Base-by-base conservation (phyloP, 495 filamentous ascomycete species). In the Chaetomidium leptoderma region DNA sequence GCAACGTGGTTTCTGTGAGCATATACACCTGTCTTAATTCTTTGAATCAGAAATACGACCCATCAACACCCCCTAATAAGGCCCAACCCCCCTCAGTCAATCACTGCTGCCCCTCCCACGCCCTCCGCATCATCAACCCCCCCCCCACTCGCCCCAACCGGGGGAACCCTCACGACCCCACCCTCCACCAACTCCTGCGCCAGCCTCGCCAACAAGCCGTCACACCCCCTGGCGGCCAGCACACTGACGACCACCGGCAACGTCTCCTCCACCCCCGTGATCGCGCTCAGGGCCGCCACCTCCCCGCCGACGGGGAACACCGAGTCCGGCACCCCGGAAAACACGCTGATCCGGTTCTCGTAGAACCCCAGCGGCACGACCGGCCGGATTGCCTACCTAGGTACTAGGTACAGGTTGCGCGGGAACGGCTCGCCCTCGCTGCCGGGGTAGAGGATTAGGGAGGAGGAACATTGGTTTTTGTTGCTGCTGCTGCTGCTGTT, bases 151-250 rank as follows among this genome's bases (percentile, higher is more conserved):
- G 66, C 59, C 10, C 81, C 83, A 0, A 76, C 69, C 48, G 66
- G 59, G 7, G 76, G 78, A 13, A 69, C 51, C 47, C 70, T 70
- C 27, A 87, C 14, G 45, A 86, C 77, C 0, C 81, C 83, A 0
- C 67, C 72, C 32, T 63, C 61, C 0, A 75, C 66, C 24, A 88
- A 55, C 30, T 79, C 80, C 55, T 75, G 65, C n/a, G 83, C 76
- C 39, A 87, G 62, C 32, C 69, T 74, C 14, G 78, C 81, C 43
- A 87, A 64, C 69, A 87, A 72, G 0, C 78, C 74, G 69, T 88
- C 85, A 57, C 85, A 87, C 0, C 83, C 84, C 45, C 78, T 78
- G 3, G 82, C 79, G 3, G 79, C 83, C 65, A 84, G 67, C 35
- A 88, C 72, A 55, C 80, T 75, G 19, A 86, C 75, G 0, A 77